These are phyloP conservation scores for Taphrina populina DNA, from an alignment of 1,139 yeast species.

Conservation along the genomic window DNA sequence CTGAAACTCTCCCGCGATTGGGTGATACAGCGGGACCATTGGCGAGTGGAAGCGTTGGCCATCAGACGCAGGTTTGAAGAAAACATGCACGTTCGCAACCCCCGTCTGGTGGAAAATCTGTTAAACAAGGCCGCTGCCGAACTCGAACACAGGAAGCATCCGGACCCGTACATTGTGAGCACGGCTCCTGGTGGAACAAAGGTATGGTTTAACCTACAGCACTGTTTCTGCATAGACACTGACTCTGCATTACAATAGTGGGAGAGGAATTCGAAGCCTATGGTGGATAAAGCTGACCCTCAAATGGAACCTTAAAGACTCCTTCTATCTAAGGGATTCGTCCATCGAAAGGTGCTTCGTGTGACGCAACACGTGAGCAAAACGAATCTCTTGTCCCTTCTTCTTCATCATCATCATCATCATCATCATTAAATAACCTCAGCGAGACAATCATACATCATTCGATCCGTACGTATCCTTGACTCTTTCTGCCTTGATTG, in stretches of 20 bases:
- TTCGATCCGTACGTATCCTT: too few species aligned
- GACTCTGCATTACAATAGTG: conserved; percentile 6
- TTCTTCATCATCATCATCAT: too few species aligned
- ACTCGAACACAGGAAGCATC: conserved; percentile 28
- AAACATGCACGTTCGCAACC: conserved; percentile 37
- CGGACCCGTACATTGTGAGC: conserved; percentile 35
- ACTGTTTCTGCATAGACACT: conserved; percentile 1
- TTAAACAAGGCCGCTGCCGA: conserved; percentile 33
- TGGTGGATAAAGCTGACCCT: conserved; percentile 11
- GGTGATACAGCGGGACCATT: conserved; percentile 38
- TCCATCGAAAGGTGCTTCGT: too few species aligned
- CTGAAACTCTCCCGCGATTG: conserved; percentile 38
- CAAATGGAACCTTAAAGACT: background rate
- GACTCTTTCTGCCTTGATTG: too few species aligned
- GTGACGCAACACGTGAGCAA: too few species aligned
- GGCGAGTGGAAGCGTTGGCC: conserved; percentile 37
- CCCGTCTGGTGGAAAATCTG: conserved; percentile 30
- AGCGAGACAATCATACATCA: too few species aligned
- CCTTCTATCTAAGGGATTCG: too few species aligned
- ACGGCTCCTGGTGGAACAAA: conserved; percentile 31
- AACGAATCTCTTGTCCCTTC: too few species aligned
- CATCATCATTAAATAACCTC: too few species aligned
- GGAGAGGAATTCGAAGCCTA: conserved; percentile 20
- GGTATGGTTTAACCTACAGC: background rate
- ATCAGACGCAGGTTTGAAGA: conserved; percentile 38